Evolutionary conservation across 495 filamentous ascomycete species (phyloP), one percentile per base, ranked within the genome.

Genomic region (Xylaria longipes): DNA sequence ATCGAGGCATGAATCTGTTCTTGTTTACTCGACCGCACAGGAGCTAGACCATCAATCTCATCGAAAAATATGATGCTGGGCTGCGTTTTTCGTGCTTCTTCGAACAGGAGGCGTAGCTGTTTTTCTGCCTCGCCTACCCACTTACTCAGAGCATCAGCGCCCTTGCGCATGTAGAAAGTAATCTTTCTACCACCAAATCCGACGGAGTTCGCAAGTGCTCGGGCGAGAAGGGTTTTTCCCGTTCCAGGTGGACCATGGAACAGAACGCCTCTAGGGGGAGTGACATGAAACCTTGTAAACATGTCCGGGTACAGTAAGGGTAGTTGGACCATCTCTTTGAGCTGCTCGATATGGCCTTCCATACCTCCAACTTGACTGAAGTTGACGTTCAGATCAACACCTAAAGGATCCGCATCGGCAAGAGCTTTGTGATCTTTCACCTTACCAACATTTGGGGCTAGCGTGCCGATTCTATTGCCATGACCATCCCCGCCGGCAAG

Each of bases 41-140:
- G 96, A 1, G 96, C 96, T 70, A 99, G 87, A 56, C 93, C 96
- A 82, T 99, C 96, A 72, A 99, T 99, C 79, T 99, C 96, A 80
- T 99, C 96, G 74, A 99, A 99, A 84, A 99, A 99, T 77, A 99
- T 99, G 80, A 99, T 99, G 78, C 94, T 97, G 1, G 96, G 96
- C 77, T 98, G 97, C 11, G 90, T 98, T 77, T 92, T 94, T 73
- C 94, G 88, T 17, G 96, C 96, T 81, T 99, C 97, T 74, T 99
- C 96, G 74, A 99, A 99, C 4, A 99, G 86, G 68, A 98, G 82
- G 33, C 96, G 90, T 25, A 99, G 87, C 78, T 98, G 96, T 76
- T 94, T 89, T 80, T 99, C 96, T 17, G 97, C 97, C 82, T 99
- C 96, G 77, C 96, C 96, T 69, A 98, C 97, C 96, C 96, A 99